Evolutionary conservation across 768 basidiomycete species (phyloP).

Genomic region (Suillus tomentosus): DNA sequence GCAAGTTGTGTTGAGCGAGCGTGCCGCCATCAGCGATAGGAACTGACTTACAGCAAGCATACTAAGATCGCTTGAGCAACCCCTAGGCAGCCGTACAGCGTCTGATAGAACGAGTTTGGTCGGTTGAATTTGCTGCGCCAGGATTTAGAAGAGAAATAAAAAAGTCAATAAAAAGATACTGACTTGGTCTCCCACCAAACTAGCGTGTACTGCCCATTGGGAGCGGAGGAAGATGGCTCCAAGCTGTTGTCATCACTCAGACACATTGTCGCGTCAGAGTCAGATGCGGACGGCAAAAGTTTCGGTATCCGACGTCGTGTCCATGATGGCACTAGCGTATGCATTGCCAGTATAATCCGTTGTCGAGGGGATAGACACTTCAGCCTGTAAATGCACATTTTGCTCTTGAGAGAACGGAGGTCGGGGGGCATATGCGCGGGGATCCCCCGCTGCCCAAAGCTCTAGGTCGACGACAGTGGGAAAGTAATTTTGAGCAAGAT

Average conservation of each 20-base stretch:
- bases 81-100: conserved; percentile 62
- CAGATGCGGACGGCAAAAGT: too few species aligned
- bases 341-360: not conserved
- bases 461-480: not conserved
- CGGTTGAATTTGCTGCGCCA: conserved; percentile 44
- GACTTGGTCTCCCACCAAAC: conserved; percentile 74
- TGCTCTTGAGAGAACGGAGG: not conserved
- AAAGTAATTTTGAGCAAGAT: not conserved
- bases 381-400: not conserved
- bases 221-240: not conserved
- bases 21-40: not conserved
- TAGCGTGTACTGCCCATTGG: conserved; percentile 46
- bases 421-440: not conserved
- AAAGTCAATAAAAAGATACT: conserved; percentile 19
- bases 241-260: too few species aligned
- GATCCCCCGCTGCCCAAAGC: not conserved
- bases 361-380: not conserved
- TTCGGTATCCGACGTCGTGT: too few species aligned
- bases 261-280: too few species aligned
- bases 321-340: not conserved
- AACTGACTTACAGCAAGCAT: conserved; percentile 49
- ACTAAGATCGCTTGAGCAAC: conserved; percentile 59
- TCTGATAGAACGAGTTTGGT: conserved; percentile 63
- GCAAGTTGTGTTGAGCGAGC: not conserved
- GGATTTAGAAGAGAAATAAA: not conserved